Percentiles rank a stretch among this genome's conserved stretches.
These are phyloP conservation scores for Hypericum perforatum DNA, from an alignment of 345 rosid species.

Conservation along the genomic window DNA sequence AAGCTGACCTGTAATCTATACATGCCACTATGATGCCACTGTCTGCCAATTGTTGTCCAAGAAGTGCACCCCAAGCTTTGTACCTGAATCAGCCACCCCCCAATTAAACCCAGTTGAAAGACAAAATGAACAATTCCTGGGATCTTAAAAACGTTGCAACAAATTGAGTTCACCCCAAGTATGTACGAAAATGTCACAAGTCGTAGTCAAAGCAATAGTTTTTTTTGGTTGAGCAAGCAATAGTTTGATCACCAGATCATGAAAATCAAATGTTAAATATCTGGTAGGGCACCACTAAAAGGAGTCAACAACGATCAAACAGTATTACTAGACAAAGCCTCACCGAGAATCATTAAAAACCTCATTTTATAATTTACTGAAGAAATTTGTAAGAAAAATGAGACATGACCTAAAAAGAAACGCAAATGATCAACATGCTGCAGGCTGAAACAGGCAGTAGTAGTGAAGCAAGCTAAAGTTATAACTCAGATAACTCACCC, in stretches of 20 bases:
- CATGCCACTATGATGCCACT: constrained; percentile 28
- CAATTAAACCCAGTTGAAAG: not conserved
- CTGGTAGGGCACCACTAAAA: too few relatives aligned
- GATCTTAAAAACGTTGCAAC: not conserved
- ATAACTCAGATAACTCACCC: constrained; percentile 15
- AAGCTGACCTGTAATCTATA: constrained; percentile 25
- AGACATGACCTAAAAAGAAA: too few relatives aligned
- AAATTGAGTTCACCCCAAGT: not conserved
- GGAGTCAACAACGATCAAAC: too few relatives aligned
- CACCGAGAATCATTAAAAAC: too few relatives aligned
- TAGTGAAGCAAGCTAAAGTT: constrained; percentile 1
- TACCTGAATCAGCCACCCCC: constrained; percentile 15
- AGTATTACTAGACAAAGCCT: too few relatives aligned
- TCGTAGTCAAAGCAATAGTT: too few relatives aligned
- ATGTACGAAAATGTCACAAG: too few relatives aligned
- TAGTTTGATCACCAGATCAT: too few relatives aligned
- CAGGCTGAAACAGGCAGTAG: not conserved
- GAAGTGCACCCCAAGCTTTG: constrained; percentile 29
- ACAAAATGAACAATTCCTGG: not conserved
- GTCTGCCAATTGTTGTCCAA: constrained; percentile 25
- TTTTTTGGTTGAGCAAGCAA: too few relatives aligned
- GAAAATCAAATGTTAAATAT: too few relatives aligned
- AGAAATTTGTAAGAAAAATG: too few relatives aligned
- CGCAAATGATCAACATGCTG: not conserved
- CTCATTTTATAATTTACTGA: too few relatives aligned